phyloP scores from a whole-genome alignment of 495 filamentous ascomycete genomes.

The Lophiotrema nucula region DNA sequence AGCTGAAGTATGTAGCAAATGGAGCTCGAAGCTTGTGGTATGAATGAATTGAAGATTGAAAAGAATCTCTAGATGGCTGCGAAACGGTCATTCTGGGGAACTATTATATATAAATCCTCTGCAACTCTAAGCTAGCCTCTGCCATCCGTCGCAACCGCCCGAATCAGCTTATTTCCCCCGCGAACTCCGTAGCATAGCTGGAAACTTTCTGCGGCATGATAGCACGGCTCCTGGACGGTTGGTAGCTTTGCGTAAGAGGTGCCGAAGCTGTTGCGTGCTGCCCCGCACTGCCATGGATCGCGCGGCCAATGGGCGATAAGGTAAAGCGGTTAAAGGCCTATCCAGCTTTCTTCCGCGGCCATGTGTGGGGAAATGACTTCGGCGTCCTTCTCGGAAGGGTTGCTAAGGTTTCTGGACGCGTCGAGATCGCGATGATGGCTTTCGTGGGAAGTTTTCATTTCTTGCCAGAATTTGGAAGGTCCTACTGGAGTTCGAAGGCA shows the following conservation, averaged over 20 bases:
- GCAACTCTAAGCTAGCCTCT: neutral
- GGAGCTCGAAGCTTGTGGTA: too few species aligned
- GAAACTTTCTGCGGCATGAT: neutral
- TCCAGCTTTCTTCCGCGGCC: constrained; percentile 9
- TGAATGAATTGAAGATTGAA: constrained; percentile 3
- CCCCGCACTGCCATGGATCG: constrained; percentile 7
- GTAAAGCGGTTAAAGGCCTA: constrained; percentile 7
- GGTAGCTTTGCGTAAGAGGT: neutral
- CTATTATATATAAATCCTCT: constrained; percentile 1
- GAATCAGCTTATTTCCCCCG: too few species aligned
- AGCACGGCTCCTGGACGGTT: constrained; percentile 1
- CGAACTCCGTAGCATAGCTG: too few species aligned
- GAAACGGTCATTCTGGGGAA: neutral
- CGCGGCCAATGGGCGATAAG: neutral
- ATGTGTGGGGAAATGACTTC: neutral
- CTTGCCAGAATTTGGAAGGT: too few species aligned
- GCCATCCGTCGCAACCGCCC: neutral
- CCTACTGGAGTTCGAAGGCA: too few species aligned
- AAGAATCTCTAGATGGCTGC: neutral
- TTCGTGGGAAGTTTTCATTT: neutral
- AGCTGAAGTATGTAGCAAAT: too few species aligned
- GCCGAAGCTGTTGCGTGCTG: constrained; percentile 9
- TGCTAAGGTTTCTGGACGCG: neutral
- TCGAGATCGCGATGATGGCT: neutral
- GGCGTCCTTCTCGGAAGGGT: neutral